Conservation (phyloP, 805 yeast species). For the Cyberlindnera meyerae region DNA sequence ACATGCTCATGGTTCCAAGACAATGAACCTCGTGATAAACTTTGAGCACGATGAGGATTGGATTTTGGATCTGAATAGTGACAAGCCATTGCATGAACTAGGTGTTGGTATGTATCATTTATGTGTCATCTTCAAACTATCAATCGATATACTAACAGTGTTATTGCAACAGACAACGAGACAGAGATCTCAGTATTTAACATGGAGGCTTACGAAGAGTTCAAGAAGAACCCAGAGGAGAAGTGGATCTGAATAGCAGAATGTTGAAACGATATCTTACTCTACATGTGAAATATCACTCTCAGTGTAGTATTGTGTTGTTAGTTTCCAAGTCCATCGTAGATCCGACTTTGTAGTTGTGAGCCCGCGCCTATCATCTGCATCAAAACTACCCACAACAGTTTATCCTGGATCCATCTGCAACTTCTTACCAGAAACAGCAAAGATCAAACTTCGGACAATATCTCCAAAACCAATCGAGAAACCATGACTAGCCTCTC, state of each 20-base stretch:
- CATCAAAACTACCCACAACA: too few relatives aligned
- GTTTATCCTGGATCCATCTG: too few relatives aligned
- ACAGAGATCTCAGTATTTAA: slow-evolving; percentile 88
- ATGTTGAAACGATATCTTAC: not conserved
- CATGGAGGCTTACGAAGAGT: slow-evolving; percentile 56
- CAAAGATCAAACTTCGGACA: too few relatives aligned
- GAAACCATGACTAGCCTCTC: too few relatives aligned
- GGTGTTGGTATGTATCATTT: slow-evolving; percentile 28
- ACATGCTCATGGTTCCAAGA: slow-evolving; percentile 91
- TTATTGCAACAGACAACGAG: slow-evolving; percentile 74
- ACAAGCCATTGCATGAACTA: slow-evolving; percentile 37
- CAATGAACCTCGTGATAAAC: slow-evolving; percentile 87
- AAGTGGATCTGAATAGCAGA: slow-evolving; percentile 55
- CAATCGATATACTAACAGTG: too few relatives aligned
- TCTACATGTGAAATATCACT: too few relatives aligned
- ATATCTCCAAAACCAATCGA: too few relatives aligned
- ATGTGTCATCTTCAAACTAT: slow-evolving; percentile 18
- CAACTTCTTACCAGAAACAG: too few relatives aligned
- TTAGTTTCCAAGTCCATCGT: too few relatives aligned
- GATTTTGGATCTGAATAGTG: slow-evolving; percentile 41
- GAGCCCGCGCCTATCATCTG: too few relatives aligned
- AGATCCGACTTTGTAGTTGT: too few relatives aligned
- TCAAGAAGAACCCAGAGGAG: slow-evolving; percentile 80
- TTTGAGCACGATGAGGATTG: slow-evolving; percentile 80
- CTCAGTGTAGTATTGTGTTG: too few relatives aligned